Base-by-base conservation (phyloP, 306 rosid species). In the Rubus idaeus region DNA sequence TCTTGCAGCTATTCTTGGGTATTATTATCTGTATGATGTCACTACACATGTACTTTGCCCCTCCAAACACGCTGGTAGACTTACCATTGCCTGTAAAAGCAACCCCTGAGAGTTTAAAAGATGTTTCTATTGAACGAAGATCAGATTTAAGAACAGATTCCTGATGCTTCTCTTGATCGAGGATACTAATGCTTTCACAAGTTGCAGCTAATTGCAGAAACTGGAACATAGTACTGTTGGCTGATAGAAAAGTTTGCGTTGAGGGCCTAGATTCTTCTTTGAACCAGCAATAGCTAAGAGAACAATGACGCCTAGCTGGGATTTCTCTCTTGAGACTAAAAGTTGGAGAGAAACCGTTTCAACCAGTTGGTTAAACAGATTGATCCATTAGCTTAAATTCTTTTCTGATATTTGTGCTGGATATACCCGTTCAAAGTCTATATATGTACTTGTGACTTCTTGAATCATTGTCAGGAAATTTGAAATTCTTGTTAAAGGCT, bases 41-140 rank as follows among this genome's bases (percentile, higher is more conserved):
- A 68, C 87, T 94, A 23, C 96, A 91, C 91, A 91, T 94, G 96
- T 94, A 94, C 78, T 94, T 94, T 86, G 91, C 96, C 75, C 98
- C 97, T 35, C 87, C 89, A 53, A 90, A 76, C 71, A 77, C 84
- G 91, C 92, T 91, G 52, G 71, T 91, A 69, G 93, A 91, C 81
- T 75, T 87, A 82, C 96, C 96, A 8, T 39, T 81, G 69, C 70
- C 84, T 74, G 87, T 82, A 75, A 91, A 85, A 84, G 51, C 91
- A 60, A 90, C 85, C 83, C 89, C 88, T 41, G 94, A 84, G 83
- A 88, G 64, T 87, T 89, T 91, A 35, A 50, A 85, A 66, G 91
- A 89, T 81, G 89, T 83, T 82, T 78, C 93, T 65, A 83, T 87
- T 68, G 91, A 90, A 44, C 83, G 78, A 82, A 85, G 84, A 90